These are phyloP conservation scores for Phytophthora idaei DNA, from an alignment of 352 stramenopile species.

Conservation along the genomic window DNA sequence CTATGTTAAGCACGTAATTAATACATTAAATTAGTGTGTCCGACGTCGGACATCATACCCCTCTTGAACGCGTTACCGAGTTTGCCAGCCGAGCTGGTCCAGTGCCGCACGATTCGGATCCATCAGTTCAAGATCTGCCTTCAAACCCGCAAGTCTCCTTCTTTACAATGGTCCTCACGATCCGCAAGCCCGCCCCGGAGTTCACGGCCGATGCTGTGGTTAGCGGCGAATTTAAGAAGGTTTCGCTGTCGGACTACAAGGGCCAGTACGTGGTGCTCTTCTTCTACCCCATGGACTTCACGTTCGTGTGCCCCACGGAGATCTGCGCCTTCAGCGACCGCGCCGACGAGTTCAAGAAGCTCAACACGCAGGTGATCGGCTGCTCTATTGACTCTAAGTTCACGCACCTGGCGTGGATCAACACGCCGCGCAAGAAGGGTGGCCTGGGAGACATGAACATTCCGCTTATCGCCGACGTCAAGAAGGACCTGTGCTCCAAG, in stretches of 20 bases:
- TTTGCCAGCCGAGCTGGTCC: neutral
- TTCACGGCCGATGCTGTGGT: slow-evolving; percentile 86
- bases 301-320: slow-evolving; percentile 92
- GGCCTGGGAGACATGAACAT: slow-evolving; percentile 92
- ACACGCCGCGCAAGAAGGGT: slow-evolving; percentile 88
- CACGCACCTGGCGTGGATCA: slow-evolving; percentile 90
- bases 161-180: slow-evolving; percentile 57
- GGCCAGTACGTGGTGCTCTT: slow-evolving; percentile 93
- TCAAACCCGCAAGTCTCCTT: slow-evolving; percentile 1
- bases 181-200: slow-evolving; percentile 68
- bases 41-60: slow-evolving; percentile 13
- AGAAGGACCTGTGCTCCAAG: slow-evolving; percentile 80
- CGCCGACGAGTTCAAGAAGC: slow-evolving; percentile 77
- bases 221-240: slow-evolving; percentile 81
- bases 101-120: slow-evolving; percentile 3
- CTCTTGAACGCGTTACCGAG: slow-evolving; percentile 13
- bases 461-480: slow-evolving; percentile 89
- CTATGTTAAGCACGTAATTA: neutral
- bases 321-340: slow-evolving; percentile 91
- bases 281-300: slow-evolving; percentile 94
- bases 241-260: slow-evolving; percentile 87
- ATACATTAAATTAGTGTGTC: slow-evolving; percentile 11
- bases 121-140: slow-evolving; percentile 24
- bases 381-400: slow-evolving; percentile 89
- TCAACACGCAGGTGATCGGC: slow-evolving; percentile 79